These are phyloP conservation scores for Venturia aucupariae DNA, from an alignment of 2,329 filamentous ascomycete genomes.

Conservation along the genomic window DNA sequence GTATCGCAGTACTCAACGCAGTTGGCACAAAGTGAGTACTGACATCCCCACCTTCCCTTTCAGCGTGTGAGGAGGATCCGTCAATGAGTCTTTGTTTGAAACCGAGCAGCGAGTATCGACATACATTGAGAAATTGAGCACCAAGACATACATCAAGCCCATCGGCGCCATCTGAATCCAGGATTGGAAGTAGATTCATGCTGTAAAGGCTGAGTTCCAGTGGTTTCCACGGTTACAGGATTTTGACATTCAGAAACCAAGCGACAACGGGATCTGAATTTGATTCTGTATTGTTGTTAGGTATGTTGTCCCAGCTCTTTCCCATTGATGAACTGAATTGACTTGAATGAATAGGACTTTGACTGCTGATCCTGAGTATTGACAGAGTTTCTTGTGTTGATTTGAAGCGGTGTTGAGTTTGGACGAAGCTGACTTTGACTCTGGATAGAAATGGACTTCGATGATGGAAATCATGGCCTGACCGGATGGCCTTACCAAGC, in stretches of 20 bases:
- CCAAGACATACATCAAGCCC: not conserved
- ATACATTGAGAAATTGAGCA: not conserved
- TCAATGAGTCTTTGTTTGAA: not conserved
- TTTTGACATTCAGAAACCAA: not conserved
- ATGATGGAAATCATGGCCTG: not conserved
- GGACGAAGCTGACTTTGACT: not conserved
- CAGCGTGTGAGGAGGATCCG: not conserved
- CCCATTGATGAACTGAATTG: not conserved
- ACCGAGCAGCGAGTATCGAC: not conserved
- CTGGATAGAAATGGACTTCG: not conserved
- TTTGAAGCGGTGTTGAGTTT: not conserved
- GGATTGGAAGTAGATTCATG: not conserved
- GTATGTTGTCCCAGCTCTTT: slow-evolving; percentile 4
- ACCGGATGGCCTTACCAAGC: not conserved
- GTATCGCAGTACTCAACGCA: not conserved
- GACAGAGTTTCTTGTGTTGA: not conserved
- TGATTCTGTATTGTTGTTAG: not conserved
- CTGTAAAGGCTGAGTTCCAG: not conserved
- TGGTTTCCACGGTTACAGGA: not conserved
- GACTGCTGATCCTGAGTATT: not conserved
- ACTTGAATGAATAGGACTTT: not conserved
- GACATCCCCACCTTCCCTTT: not conserved
- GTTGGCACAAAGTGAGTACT: not conserved
- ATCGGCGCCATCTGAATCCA: not conserved
- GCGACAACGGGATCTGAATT: not conserved